Evolutionary conservation across 2,329 filamentous ascomycete genomes (phyloP), one percentile per base, ranked within the genome.

Genomic region (Septoria petroselini): DNA sequence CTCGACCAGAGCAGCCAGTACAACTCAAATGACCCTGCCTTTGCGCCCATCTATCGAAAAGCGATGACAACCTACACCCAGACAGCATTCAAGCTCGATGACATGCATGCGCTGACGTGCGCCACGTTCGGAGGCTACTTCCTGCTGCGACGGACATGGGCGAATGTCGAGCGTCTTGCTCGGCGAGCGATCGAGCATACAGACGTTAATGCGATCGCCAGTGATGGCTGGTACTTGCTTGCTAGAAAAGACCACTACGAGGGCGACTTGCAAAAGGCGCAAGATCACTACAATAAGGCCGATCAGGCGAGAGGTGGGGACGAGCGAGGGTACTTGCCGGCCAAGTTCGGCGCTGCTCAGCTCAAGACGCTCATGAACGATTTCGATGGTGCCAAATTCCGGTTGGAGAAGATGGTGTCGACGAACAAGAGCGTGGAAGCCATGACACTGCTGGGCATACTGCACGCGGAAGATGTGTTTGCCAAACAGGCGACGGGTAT

Each of bases 381-480:
- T 64, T 80, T 89, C 25, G 89, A 91, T 50, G 91, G 93, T 53
- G 93, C 93, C 19, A 97, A 97, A 68, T 86, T 96, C 62, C 83
- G 88, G 18, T 76, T 98, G 18, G 93, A 98, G 68, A 96, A 95
- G 73, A 91, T 97, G 64, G 83, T 95, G 25, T 48, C 60, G 12
- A 52, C 55, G 3, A 52, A 86, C 3, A 90, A 88, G 61, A 83
- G 77, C 57, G 78, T 91, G 15, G 94, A 98, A 64, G 90, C 90
- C 1, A 94, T 95, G 85, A 89, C 88, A 34, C 75, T 98, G 12
- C 78, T 98, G 0, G 93, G 91, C 6, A 93, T 91, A 3, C 72
- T 98, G 7, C 93, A 95, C 63, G 93, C 93, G 0, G 91, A 98
- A 66, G 93, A 98, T 61, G 86, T 95, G 1, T 97, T 97, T 65